Percentiles rank a stretch among this genome's conserved stretches.
Evolutionary conservation across 345 rosid genomes (phyloP).

Genomic region (Syzygium aqueum): DNA sequence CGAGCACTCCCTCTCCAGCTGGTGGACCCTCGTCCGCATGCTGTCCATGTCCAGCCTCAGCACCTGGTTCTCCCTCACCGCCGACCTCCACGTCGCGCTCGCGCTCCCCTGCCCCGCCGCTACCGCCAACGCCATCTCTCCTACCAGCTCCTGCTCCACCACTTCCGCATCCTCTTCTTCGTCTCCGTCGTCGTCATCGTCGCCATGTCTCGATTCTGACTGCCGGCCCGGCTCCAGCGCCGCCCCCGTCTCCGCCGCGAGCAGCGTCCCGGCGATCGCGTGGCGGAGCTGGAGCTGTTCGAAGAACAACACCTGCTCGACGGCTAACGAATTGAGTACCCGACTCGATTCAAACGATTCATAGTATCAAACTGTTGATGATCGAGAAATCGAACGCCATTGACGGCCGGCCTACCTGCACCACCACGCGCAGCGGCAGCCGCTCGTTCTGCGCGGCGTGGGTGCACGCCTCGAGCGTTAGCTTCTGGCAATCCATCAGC

Average conservation of each 20-base stretch:
- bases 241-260: conserved; percentile 46
- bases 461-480: conserved; percentile 93
- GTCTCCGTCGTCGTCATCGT: conserved; percentile 19
- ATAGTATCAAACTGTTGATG: not conserved
- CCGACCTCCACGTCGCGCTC: conserved; percentile 49
- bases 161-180: conserved; percentile 8
- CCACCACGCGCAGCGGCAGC: conserved; percentile 83
- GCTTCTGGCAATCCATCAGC: conserved; percentile 80
- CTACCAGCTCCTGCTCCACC: not conserved
- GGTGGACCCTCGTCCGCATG: conserved; percentile 90
- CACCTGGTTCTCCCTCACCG: conserved; percentile 92
- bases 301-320: conserved; percentile 42
- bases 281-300: conserved; percentile 93
- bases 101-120: conserved; percentile 14
- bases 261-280: conserved; percentile 41
- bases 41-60: conserved; percentile 93
- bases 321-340: conserved; percentile 14
- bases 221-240: conserved; percentile 30
- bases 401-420: conserved; percentile 36
- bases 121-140: not conserved
- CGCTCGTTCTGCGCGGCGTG: conserved; percentile 99
- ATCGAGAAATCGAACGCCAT: not conserved
- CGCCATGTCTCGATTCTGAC: conserved; percentile 15
- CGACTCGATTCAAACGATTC: not conserved
- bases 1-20: conserved; percentile 82